Conservation (phyloP, 768 basidiomycete genomes). For the Agrocybe chaxingu region DNA sequence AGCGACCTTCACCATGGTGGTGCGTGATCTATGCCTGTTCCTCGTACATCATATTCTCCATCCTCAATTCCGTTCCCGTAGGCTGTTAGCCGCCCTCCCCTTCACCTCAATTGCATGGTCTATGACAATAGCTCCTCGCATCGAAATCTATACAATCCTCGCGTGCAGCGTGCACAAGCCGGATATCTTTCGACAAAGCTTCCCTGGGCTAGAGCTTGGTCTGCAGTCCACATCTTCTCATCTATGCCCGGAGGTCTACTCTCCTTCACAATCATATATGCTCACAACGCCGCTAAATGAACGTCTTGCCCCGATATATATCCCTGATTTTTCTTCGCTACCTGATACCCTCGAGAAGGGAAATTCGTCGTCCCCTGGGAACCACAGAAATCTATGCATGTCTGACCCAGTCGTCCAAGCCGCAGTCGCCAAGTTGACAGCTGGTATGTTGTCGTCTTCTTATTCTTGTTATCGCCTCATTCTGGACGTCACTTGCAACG, state of each 20-base stretch:
- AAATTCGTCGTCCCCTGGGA: slow-evolving; percentile 5
- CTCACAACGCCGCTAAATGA: not conserved
- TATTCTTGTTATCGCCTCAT: slow-evolving; percentile 10
- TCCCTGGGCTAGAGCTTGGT: slow-evolving; percentile 11
- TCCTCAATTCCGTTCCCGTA: slow-evolving; percentile 21
- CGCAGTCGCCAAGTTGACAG: slow-evolving; percentile 61
- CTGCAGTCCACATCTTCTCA: slow-evolving; percentile 3
- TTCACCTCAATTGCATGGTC: slow-evolving; percentile 53
- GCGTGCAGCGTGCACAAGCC: slow-evolving; percentile 69
- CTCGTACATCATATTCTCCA: not conserved
- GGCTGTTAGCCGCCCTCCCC: slow-evolving; percentile 56
- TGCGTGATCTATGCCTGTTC: slow-evolving; percentile 21
- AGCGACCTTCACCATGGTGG: slow-evolving; percentile 71
- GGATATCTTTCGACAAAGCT: slow-evolving; percentile 37
- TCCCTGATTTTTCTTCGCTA: not conserved
- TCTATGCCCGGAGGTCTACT: not conserved
- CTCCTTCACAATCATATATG: too few species aligned
- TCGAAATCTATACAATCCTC: slow-evolving; percentile 73
- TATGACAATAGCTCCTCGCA: slow-evolving; percentile 62
- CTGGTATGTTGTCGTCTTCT: slow-evolving; percentile 40
- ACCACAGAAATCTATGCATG: slow-evolving; percentile 40
- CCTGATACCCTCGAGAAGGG: not conserved
- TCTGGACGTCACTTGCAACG: not conserved
- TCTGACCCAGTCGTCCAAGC: slow-evolving; percentile 73
- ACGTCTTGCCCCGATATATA: not conserved